Conservation (phyloP, 306 rosid species). For the Fagus crenata region DNA sequence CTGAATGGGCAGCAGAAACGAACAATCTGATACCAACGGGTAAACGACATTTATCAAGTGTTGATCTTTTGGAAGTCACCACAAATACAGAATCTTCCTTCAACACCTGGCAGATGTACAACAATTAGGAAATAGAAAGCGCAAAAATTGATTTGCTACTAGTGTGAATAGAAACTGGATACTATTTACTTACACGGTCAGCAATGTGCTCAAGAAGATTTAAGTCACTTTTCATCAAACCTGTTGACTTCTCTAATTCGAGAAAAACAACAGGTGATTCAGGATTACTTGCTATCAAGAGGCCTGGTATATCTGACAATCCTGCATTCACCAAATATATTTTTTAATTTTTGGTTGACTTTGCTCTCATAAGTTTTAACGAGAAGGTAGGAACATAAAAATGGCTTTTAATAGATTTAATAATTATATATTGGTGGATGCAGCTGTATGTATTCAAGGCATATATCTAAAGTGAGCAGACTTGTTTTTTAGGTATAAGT, state of each 20-base stretch:
- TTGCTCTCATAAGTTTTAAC: neutral
- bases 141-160: conserved; percentile 16
- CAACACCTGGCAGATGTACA: conserved; percentile 56
- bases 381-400: neutral
- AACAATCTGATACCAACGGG: conserved; percentile 79
- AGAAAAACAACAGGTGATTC: conserved; percentile 90
- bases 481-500: neutral
- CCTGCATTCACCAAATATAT: conserved; percentile 54
- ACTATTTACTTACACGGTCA: conserved; percentile 54
- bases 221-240: conserved; percentile 61
- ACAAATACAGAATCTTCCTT: conserved; percentile 71
- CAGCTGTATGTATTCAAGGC: neutral
- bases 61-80: conserved; percentile 75
- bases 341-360: neutral
- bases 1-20: conserved; percentile 83
- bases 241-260: conserved; percentile 65
- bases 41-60: conserved; percentile 70
- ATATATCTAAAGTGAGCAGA: neutral
- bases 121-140: conserved; percentile 16
- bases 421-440: neutral
- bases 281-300: conserved; percentile 66
- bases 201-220: conserved; percentile 69
- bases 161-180: conserved; percentile 5
- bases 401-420: neutral
- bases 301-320: conserved; percentile 57